These are phyloP conservation scores for Globisporangium barbulae DNA, from an alignment of 352 stramenopile genomes.

Conservation along the genomic window DNA sequence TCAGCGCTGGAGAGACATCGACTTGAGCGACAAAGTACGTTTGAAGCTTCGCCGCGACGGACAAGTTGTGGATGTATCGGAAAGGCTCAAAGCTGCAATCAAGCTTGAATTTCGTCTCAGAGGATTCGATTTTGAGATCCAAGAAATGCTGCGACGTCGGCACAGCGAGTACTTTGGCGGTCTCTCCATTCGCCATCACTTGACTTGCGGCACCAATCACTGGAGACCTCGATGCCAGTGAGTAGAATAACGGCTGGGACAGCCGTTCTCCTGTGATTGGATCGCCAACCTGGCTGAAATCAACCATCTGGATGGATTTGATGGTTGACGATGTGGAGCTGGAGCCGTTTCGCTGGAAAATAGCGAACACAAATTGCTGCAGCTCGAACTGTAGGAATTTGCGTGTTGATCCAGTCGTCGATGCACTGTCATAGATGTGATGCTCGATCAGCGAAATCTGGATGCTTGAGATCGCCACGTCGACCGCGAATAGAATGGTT, in stretches of 20 bases:
- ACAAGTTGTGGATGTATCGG: constrained; percentile 70
- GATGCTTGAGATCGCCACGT: constrained; percentile 64
- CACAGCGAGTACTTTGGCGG: not conserved
- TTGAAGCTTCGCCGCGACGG: constrained; percentile 57
- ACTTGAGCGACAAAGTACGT: constrained; percentile 61
- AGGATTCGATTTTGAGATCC: constrained; percentile 53
- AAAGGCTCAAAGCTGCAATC: constrained; percentile 60
- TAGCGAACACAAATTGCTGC: constrained; percentile 55
- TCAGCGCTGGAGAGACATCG: constrained; percentile 38
- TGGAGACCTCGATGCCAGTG: constrained; percentile 15
- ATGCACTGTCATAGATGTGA: constrained; percentile 1
- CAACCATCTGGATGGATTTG: constrained; percentile 56
- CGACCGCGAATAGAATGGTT: constrained; percentile 61
- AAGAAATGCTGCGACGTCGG: constrained; percentile 32
- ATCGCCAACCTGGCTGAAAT: constrained; percentile 43
- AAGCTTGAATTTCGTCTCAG: constrained; percentile 50
- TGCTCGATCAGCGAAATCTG: constrained; percentile 36
- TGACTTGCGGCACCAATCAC: constrained; percentile 15
- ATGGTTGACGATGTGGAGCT: constrained; percentile 59
- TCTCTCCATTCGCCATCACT: not conserved
- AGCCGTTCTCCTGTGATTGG: constrained; percentile 4
- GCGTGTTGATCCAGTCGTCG: constrained; percentile 21
- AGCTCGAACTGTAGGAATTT: constrained; percentile 74
- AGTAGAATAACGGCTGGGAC: constrained; percentile 42
- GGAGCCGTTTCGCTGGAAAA: constrained; percentile 54